Conservation (phyloP, 1,139 yeast genomes). For the Yamadazyma aaseri region DNA sequence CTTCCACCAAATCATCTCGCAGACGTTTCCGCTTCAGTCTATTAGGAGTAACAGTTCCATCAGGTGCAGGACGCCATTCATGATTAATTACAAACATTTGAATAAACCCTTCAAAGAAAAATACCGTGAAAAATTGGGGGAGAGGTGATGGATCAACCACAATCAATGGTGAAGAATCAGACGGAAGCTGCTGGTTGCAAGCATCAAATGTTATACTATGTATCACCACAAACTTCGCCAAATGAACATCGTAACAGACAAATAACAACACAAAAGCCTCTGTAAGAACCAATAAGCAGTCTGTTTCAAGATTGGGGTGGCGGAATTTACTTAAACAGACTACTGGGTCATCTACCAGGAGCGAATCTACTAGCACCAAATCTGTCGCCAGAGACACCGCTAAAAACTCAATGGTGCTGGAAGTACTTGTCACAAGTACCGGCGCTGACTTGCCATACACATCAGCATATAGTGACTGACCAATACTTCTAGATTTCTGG, state of each 20-base stretch:
- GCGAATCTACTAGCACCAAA: constrained; percentile 13
- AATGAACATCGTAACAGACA: constrained; percentile 12
- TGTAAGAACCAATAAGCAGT: constrained; percentile 18
- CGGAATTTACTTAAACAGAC: constrained; percentile 17
- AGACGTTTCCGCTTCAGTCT: constrained; percentile 12
- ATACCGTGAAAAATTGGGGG: constrained; percentile 23
- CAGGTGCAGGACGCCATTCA: constrained; percentile 8
- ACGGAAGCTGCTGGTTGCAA: constrained; percentile 27
- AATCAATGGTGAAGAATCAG: constrained; percentile 25
- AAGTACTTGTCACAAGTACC: constrained; percentile 20
- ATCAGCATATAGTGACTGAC: constrained; percentile 16
- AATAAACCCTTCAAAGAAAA: constrained; percentile 29
- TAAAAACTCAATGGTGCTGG: constrained; percentile 19
- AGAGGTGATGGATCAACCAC: constrained; percentile 15
- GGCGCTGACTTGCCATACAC: constrained; percentile 9
- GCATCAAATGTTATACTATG: constrained; percentile 19
- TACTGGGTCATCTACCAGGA: constrained; percentile 18
- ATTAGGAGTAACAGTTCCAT: constrained; percentile 2
- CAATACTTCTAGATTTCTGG: constrained; percentile 17
- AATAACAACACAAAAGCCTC: constrained; percentile 15
- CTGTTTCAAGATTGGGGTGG: constrained; percentile 12
- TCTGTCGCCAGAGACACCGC: constrained; percentile 4
- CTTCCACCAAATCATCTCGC: constrained; percentile 12
- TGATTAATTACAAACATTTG: constrained; percentile 22
- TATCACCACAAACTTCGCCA: constrained; percentile 10